Evolutionary conservation across 495 filamentous ascomycete genomes (phyloP), one percentile per base, ranked within the genome.

Genomic region (Massariosphaeria phaeospora): DNA sequence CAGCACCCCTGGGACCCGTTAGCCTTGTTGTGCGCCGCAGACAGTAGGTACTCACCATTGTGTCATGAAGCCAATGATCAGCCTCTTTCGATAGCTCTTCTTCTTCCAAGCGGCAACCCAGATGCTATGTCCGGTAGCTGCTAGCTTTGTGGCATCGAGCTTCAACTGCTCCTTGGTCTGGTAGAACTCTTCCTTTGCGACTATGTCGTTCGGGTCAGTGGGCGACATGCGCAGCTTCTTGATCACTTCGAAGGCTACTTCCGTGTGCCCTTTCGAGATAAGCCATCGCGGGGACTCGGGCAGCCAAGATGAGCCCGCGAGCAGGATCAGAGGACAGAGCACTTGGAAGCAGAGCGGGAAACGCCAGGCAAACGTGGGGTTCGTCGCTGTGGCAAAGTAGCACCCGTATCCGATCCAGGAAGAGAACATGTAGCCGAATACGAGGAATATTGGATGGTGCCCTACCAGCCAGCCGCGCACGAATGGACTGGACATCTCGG

Each of bases 251-350:
- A 68, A 69, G n/a, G 79, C 82, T 51, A 77, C 68, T 4, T 77
- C 78, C 13, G 66, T 48, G 31, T 68, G 69, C 10, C 75, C 73
- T 34, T 74, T 69, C 26, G 74, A 72, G 31, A 82, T 68, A 23
- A 85, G 70, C 82, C 82, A 85, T 30, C 82, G 75, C 0, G 82
- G 82, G 5, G 76, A 79, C 56, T 85, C 81, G 7, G 82, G 80
- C 30, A 85, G 75, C 66, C 84, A 81, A 57, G 81, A 68, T 12
- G 83, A 63, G 8, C 72, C 74, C 27, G 74, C 65, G 26, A 70
- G 65, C 27, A 83, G 50, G 52, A 84, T 64, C 8, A 70, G 67
- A 0, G 81, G 81, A 4, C 82, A 68, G 34, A 84, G 65, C 44
- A 77, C 79, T 51, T 82, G 71, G 31, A 83, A 69, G 5, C 73